Conservation (phyloP, 148 eudicot species). For the Silene conica region DNA sequence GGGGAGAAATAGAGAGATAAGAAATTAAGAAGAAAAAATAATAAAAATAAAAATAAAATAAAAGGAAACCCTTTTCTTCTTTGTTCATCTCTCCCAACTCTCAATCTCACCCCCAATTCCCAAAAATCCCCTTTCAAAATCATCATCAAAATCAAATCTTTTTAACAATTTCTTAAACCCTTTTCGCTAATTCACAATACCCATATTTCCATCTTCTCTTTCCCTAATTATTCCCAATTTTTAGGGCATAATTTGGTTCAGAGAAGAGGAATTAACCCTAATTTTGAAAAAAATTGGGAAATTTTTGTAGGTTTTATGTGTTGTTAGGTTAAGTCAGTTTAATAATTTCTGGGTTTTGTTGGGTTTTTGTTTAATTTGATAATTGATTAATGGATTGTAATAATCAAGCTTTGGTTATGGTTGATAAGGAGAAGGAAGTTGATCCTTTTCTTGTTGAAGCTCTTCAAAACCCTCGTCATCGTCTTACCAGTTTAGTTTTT, state of each 20-base stretch:
- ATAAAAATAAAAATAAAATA: background rate
- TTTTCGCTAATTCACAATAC: constrained; percentile 8
- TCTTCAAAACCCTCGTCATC: constrained; percentile 94
- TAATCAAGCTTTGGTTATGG: constrained; percentile 27
- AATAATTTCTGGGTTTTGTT: constrained; percentile 12
- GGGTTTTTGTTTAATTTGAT: background rate
- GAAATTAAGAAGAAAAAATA: constrained; percentile 11
- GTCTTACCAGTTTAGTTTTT: constrained; percentile 64
- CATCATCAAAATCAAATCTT: background rate
- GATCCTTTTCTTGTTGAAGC: constrained; percentile 90
- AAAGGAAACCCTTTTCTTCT: constrained; percentile 7
- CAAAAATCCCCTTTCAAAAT: background rate
- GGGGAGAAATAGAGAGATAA: constrained; percentile 31
- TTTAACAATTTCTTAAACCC: constrained; percentile 37
- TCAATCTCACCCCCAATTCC: background rate
- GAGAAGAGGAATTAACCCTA: constrained; percentile 9
- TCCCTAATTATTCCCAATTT: constrained; percentile 14
- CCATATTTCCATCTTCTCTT: constrained; percentile 3
- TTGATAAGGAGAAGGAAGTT: constrained; percentile 36
- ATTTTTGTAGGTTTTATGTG: background rate
- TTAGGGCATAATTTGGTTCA: constrained; percentile 8
- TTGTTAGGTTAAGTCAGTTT: background rate
- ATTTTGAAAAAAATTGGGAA: background rate
- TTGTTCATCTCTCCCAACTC: constrained; percentile 3
- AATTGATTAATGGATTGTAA: constrained; percentile 47